Evolutionary conservation across 2,329 filamentous ascomycete species (phyloP).

Genomic region (Calonectria hongkongensis): DNA sequence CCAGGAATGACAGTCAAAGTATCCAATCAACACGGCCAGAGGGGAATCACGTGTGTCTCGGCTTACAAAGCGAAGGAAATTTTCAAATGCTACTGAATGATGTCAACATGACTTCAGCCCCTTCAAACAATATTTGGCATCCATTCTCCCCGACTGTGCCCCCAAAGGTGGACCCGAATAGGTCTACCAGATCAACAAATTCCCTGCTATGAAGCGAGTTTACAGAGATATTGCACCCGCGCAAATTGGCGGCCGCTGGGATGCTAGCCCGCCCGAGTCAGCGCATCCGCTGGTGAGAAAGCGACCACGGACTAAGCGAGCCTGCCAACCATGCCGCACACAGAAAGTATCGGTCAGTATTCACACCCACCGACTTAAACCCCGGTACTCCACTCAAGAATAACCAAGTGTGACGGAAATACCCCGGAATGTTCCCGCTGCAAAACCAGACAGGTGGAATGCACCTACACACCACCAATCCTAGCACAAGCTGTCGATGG

Average conservation of each 20-base stretch:
- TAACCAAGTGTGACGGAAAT: background rate
- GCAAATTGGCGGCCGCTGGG: background rate
- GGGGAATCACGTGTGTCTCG: too few species aligned
- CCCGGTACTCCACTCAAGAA: background rate
- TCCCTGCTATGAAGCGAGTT: background rate
- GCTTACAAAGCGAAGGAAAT: too few species aligned
- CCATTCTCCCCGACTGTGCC: too few species aligned
- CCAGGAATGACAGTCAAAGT: too few species aligned
- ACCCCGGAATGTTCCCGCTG: background rate
- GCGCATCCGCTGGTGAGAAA: background rate
- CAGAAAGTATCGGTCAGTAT: background rate
- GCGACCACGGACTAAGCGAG: background rate
- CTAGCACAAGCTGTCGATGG: background rate
- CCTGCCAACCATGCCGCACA: background rate
- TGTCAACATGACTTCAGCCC: too few species aligned
- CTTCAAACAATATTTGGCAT: too few species aligned
- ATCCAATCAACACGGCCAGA: too few species aligned
- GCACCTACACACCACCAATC: background rate
- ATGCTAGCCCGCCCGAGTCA: background rate
- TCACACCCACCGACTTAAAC: background rate
- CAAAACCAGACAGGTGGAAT: background rate
- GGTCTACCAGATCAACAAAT: too few species aligned
- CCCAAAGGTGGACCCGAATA: too few species aligned
- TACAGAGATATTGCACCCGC: background rate
- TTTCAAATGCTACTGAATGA: too few species aligned